These are phyloP conservation scores for Verticillium nonalfalfae DNA, from an alignment of 2,329 filamentous ascomycete species.

Conservation along the genomic window DNA sequence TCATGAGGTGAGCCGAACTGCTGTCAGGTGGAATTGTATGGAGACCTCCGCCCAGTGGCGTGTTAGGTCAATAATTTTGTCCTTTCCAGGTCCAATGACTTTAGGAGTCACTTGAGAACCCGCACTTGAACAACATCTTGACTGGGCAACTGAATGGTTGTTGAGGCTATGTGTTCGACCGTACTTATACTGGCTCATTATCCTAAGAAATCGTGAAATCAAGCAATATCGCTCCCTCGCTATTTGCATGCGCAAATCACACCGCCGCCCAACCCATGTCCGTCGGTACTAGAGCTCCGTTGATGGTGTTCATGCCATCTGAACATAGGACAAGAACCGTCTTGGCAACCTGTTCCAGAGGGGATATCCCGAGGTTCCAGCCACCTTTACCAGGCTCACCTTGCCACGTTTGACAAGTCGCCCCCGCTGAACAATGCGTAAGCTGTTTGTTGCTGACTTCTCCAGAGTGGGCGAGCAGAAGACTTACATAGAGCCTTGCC, in stretches of 20 bases:
- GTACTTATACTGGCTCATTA: too few relatives aligned
- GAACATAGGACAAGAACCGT: constrained; percentile 5
- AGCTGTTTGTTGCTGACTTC: accelerated
- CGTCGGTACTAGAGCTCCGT: constrained; percentile 4
- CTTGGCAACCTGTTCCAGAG: constrained; percentile 5
- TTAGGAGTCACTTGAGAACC: too few relatives aligned
- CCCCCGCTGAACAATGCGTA: background rate
- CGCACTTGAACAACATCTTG: too few relatives aligned
- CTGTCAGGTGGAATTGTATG: too few relatives aligned
- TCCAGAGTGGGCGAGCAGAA: background rate
- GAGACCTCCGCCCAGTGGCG: too few relatives aligned
- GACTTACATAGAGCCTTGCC: constrained; percentile 1
- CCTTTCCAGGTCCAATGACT: too few relatives aligned
- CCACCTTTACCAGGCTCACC: background rate
- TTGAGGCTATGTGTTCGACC: too few relatives aligned
- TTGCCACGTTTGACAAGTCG: constrained; percentile 3
- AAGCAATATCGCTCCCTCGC: too few relatives aligned
- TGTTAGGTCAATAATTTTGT: too few relatives aligned
- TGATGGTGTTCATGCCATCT: constrained; percentile 6
- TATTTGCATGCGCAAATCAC: background rate
- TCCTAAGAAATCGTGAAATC: too few relatives aligned
- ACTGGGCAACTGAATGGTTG: too few relatives aligned
- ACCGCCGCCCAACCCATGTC: constrained; percentile 6
- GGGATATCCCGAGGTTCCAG: constrained; percentile 6
- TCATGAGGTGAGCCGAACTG: too few relatives aligned